A percentile compares a stretch with the other conserved stretches of the same genome.
These are phyloP conservation scores for Leccinum idahoense DNA, from an alignment of 1,284 basidiomycete species.

Conservation along the genomic window DNA sequence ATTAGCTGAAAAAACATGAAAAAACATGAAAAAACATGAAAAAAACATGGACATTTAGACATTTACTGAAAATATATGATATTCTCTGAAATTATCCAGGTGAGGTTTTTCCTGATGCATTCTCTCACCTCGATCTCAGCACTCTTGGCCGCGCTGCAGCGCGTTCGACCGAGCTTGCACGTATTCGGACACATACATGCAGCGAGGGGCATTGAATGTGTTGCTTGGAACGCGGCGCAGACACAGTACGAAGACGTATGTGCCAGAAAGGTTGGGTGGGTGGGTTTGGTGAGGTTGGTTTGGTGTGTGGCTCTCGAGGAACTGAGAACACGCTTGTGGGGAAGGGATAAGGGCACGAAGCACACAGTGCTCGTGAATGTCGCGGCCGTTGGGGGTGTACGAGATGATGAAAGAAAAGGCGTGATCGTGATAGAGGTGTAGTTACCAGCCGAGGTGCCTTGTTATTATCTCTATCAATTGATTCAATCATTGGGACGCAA, in stretches of 20 bases:
- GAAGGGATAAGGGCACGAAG: neutral
- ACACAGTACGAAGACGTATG: slow-evolving; percentile 30
- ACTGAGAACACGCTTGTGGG: slow-evolving; percentile 1
- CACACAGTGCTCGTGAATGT: slow-evolving; percentile 29
- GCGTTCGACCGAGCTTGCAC: slow-evolving; percentile 32
- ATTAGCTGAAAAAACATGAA: too few relatives aligned
- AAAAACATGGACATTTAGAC: too few relatives aligned
- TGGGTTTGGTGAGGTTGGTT: slow-evolving; percentile 10
- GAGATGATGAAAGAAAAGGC: slow-evolving; percentile 18
- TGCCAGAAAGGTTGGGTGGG: slow-evolving; percentile 20
- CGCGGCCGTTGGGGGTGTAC: slow-evolving; percentile 21
- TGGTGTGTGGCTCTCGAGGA: slow-evolving; percentile 10
- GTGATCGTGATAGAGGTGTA: slow-evolving; percentile 5
- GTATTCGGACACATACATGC: slow-evolving; percentile 42
- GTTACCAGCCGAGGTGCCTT: neutral
- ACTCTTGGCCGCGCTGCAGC: slow-evolving; percentile 31
- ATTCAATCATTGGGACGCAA: too few relatives aligned
- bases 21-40: too few relatives aligned
- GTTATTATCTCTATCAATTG: too few relatives aligned
- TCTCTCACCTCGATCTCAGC: slow-evolving; percentile 29
- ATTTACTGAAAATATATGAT: too few relatives aligned
- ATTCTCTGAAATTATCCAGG: too few relatives aligned
- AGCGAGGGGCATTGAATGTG: slow-evolving; percentile 29
- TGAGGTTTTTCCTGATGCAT: too few relatives aligned
- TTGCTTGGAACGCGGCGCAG: slow-evolving; percentile 31